These are phyloP conservation scores for Penicillium psychrofluorescens DNA, from an alignment of 495 filamentous ascomycete genomes.

Conservation along the genomic window DNA sequence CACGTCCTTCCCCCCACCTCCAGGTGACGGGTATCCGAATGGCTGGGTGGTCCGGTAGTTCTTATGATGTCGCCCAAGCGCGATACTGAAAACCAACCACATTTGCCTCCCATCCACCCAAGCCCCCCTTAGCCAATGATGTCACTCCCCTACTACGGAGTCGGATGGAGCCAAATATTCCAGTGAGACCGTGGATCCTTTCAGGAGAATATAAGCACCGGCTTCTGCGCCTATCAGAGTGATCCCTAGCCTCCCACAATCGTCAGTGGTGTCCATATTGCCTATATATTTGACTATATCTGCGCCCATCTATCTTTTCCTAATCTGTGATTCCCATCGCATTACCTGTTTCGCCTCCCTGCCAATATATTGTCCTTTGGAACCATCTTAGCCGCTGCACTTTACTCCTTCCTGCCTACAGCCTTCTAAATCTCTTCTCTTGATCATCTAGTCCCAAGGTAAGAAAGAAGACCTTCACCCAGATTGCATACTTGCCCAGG, in stretches of 20 bases:
- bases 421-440: no score
- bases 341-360: not conserved
- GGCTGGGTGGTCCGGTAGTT: not conserved
- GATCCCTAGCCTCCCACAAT: constrained; percentile 2
- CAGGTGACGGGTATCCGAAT: not conserved
- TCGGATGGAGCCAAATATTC: not conserved
- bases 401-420: not conserved
- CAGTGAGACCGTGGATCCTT: constrained; percentile 2
- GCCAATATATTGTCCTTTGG: no score
- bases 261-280: not conserved
- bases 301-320: not conserved
- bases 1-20: not conserved
- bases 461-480: no score
- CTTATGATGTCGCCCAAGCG: not conserved
- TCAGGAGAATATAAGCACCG: constrained; percentile 3
- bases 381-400: not conserved
- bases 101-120: not conserved
- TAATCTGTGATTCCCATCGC: not conserved
- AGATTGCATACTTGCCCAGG: no score
- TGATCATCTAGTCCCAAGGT: no score
- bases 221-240: constrained; percentile 8
- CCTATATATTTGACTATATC: no score
- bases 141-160: constrained; percentile 6
- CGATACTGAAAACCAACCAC: not conserved
- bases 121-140: constrained; percentile 18